Evolutionary conservation across 495 filamentous ascomycete species (phyloP).

Genomic region (Collariella sp.): DNA sequence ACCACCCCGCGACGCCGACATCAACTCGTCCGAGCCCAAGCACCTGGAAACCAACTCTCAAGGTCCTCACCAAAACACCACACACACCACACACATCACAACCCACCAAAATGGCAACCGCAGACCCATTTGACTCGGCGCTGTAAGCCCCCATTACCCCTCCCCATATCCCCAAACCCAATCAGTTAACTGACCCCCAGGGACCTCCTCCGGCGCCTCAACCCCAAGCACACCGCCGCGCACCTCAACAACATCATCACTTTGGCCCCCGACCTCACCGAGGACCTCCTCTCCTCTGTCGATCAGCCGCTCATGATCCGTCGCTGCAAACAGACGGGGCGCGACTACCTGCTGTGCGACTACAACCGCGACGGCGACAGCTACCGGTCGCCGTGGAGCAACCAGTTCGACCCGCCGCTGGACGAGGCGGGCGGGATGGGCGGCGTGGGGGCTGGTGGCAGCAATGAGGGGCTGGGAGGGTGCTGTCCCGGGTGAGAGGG

Average conservation of each 20-base stretch:
- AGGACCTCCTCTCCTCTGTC: conserved; percentile 95
- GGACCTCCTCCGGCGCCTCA: conserved; percentile 95
- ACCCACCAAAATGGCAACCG: conserved; percentile 32
- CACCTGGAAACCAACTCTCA: too few species aligned
- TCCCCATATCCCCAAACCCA: not conserved
- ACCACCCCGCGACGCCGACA: conserved; percentile 9
- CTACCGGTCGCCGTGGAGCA: conserved; percentile 95
- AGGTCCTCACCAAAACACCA: not conserved
- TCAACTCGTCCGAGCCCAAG: conserved; percentile 3
- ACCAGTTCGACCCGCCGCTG: conserved; percentile 88
- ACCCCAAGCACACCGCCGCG: conserved; percentile 76
- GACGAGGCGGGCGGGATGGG: conserved; percentile 36
- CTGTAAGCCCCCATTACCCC: conserved; percentile 49
- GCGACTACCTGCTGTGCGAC: conserved; percentile 97
- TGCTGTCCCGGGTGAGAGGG: conserved; percentile 72
- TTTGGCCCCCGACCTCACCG: conserved; percentile 82
- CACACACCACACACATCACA: not conserved
- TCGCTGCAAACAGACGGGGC: conserved; percentile 76
- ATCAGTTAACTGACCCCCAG: conserved; percentile 39
- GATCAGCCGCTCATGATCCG: conserved; percentile 87
- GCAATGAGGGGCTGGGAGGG: conserved; percentile 49
- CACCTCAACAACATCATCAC: conserved; percentile 80
- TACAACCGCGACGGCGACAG: conserved; percentile 99
- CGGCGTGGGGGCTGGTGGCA: conserved; percentile 29
- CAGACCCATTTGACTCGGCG: conserved; percentile 67